Evolutionary conservation across 2,329 filamentous ascomycete species (phyloP), one percentile per base, ranked within the genome.

Genomic region (Gremmenia infestans): DNA sequence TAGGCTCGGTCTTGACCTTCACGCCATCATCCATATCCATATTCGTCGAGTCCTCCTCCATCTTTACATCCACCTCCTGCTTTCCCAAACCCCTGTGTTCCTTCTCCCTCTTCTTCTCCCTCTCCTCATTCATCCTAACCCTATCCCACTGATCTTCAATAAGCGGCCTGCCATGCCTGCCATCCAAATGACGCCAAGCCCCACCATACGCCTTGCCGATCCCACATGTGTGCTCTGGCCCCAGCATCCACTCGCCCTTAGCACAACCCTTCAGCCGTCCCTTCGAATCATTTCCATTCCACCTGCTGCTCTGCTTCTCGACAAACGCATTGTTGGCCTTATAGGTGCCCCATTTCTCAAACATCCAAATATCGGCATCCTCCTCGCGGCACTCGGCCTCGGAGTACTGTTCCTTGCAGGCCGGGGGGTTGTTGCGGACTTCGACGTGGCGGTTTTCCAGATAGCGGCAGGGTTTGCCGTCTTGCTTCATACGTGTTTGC

Each of bases 401-500:
- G 23, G 37, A 42, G 22, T 17, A 32, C n/a, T 28, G 28, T 23
- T 15, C 6, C 12, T 32, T 40, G 35, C 48, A 46, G 9, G 25
- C 39, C 0, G 37, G 37, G 6, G 15, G 14, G 32, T 25, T 40
- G 28, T 22, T n/a, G 8, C 14, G 12, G 5, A 15, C 15, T 8
- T 47, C 35, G 36, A 45, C 28, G 25, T 46, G 32, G 6, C 51
- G 40, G 40, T 7, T 39, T n/a, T 48, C 19, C 14, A 36, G 6
- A 4, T 48, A 7, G 15, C 48, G 53, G 46, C 58, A 60, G n/a
- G 50, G 50, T 2, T 7, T 8, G 19, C 50, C 52, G 25, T 60
- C 58, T 25, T 58, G 17, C 17, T 58, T 53, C 22, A 8, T 36
- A 45, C 37, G 48, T 1, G 58, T 60, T 48, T 60, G 55, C 4